Percentiles rank a stretch among this genome's conserved stretches.
phyloP scores from a whole-genome alignment of 2,329 filamentous ascomycete genomes.

The Fusarium circinatum region DNA sequence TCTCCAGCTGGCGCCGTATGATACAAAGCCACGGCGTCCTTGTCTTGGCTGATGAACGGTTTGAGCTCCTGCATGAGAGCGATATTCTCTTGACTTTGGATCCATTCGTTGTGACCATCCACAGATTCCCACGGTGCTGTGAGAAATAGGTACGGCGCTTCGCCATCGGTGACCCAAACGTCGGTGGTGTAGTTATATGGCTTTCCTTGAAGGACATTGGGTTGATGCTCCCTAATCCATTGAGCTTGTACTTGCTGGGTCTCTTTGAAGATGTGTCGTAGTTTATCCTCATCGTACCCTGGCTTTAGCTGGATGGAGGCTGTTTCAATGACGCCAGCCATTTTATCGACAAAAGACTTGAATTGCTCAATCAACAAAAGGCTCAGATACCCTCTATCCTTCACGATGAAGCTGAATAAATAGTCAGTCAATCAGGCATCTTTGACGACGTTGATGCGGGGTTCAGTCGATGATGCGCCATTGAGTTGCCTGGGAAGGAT shows the following conservation, averaged over 20 bases:
- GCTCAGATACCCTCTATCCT: neutral
- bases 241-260: slow-evolving; percentile 51
- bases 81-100: slow-evolving; percentile 54
- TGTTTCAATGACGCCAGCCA: slow-evolving; percentile 55
- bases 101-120: slow-evolving; percentile 56
- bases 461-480: slow-evolving; percentile 4
- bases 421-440: slow-evolving; percentile 11
- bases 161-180: slow-evolving; percentile 49
- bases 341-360: slow-evolving; percentile 7
- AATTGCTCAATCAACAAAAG: neutral
- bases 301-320: slow-evolving; percentile 49
- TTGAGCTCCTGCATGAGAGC: slow-evolving; percentile 48
- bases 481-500: slow-evolving; percentile 5
- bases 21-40: slow-evolving; percentile 50
- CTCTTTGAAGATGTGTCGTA: slow-evolving; percentile 47
- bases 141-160: slow-evolving; percentile 54
- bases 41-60: slow-evolving; percentile 48
- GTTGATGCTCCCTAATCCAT: slow-evolving; percentile 53
- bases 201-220: slow-evolving; percentile 44
- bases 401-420: neutral
- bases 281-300: slow-evolving; percentile 46
- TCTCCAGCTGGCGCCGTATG: slow-evolving; percentile 53
- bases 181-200: slow-evolving; percentile 50
- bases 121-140: slow-evolving; percentile 58
- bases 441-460: slow-evolving; percentile 14